Base-by-base conservation (phyloP, 495 filamentous ascomycete species). In the Hyphodiscus hymeniophilus region DNA sequence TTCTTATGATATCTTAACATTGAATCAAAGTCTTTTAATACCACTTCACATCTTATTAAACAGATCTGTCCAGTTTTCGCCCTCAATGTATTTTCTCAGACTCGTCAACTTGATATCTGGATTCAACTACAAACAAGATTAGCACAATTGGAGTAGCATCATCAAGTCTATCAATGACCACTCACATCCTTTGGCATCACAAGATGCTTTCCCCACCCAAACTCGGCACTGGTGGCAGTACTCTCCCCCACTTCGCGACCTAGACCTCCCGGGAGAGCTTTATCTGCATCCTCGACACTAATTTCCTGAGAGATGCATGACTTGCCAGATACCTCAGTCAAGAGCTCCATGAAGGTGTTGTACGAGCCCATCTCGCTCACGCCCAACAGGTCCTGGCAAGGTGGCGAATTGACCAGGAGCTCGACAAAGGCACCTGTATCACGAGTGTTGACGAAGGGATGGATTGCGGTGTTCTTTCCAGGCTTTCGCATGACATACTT, bases 161-260 rank as follows among this genome's bases (percentile, higher is more conserved):
- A 38, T n/a, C 16, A n/a, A 12, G 21, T 18, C 16, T 10, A 15
- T 23, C 10, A 16, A 10, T 22, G 7, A 38, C 11, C 7, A 51
- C 52, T 51, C 45, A 55, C 52, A 42, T 55, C 48, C 20, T 24
- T 48, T 10, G 53, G 53, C 48, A 51, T 32, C 11, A 56, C 47
- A 24, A 55, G 31, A 35, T 47, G 5, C 20, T 47, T 32, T 22
- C 52, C 52, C 52, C 52, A 57, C 22, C 54, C 54, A 46, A 57
- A 57, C 18, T 57, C 48, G 7, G 53, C 53, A 45, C 48, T 56
- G 1, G 48, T 45, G 3, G 48, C 23, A 12, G 39, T 42, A 28
- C 44, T 51, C 33, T 56, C 53, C 0, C 43, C 53, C 8, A 33
- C 44, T 26, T 56, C 53, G 24, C 45, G 51, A 3, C 48, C 48